Conservation (phyloP, 2,329 filamentous ascomycete species). For the Arthroderma sp. region DNA sequence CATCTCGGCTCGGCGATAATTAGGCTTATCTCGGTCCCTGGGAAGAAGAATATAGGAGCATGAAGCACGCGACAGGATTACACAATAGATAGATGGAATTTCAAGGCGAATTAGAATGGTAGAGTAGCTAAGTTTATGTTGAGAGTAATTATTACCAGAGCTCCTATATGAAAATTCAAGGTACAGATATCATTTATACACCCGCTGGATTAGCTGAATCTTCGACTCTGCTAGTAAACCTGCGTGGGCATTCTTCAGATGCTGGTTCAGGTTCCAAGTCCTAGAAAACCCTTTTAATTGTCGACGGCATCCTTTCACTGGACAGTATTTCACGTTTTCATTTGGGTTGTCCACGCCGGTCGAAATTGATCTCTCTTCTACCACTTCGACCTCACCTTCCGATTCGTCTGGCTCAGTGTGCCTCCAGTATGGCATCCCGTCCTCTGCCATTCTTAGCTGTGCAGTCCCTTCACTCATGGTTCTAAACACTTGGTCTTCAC, state of each 20-base stretch:
- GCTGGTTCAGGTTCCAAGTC: conserved; percentile 28
- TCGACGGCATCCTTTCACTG: conserved; percentile 21
- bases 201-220: background rate
- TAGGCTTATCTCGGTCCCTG: background rate
- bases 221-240: background rate
- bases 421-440: conserved; percentile 16
- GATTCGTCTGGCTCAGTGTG: conserved; percentile 21
- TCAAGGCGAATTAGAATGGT: too few relatives aligned
- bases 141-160: too few relatives aligned
- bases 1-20: background rate
- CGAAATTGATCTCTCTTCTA: background rate
- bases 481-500: conserved; percentile 55
- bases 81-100: too few relatives aligned
- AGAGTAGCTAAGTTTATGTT: too few relatives aligned
- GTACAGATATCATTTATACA: background rate
- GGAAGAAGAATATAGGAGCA: background rate
- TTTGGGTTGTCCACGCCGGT: conserved; percentile 8
- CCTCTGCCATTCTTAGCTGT: conserved; percentile 15
- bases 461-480: conserved; percentile 38
- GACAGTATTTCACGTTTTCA: conserved; percentile 22
- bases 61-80: too few relatives aligned
- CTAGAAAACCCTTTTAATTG: conserved; percentile 25
- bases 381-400: conserved; percentile 8
- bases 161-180: background rate
- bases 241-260: conserved; percentile 25